A percentile compares a stretch with the other conserved stretches of the same genome.
phyloP scores from a whole-genome alignment of 2,329 filamentous ascomycete species.

The Whalleya microplaca region DNA sequence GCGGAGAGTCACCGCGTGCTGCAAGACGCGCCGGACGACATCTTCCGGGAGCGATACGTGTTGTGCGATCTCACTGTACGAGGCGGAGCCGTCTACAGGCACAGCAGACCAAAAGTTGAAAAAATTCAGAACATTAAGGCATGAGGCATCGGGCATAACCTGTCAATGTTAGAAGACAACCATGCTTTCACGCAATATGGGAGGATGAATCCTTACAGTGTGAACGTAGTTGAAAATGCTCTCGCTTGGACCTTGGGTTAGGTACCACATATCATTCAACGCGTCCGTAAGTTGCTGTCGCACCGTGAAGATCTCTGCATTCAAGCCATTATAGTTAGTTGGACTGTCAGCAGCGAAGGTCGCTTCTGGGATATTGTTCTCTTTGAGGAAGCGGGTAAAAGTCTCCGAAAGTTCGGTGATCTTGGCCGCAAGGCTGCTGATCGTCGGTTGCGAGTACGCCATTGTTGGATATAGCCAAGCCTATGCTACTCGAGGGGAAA shows the following conservation, averaged over 20 bases:
- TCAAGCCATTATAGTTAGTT: conserved; percentile 45
- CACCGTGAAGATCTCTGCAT: conserved; percentile 47
- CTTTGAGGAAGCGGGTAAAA: conserved; percentile 45
- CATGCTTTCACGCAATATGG: neutral
- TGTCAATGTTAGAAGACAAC: conserved; percentile 24
- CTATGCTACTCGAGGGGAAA: conserved; percentile 1
- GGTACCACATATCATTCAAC: conserved; percentile 49
- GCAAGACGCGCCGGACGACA: conserved; percentile 43
- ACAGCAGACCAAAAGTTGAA: conserved; percentile 58
- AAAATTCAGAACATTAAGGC: conserved; percentile 52
- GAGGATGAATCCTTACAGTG: conserved; percentile 36
- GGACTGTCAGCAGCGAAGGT: conserved; percentile 50
- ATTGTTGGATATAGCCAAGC: conserved; percentile 27
- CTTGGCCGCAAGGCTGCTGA: conserved; percentile 48
- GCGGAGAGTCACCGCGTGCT: conserved; percentile 44
- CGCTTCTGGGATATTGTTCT: conserved; percentile 47
- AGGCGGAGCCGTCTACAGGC: conserved; percentile 49
- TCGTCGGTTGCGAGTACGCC: conserved; percentile 40
- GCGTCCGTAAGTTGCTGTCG: conserved; percentile 49
- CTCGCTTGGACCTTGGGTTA: conserved; percentile 53
- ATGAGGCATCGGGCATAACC: conserved; percentile 48
- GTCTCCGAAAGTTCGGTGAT: conserved; percentile 48
- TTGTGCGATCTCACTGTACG: conserved; percentile 45
- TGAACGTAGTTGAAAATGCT: conserved; percentile 51
- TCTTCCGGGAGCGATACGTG: conserved; percentile 43